A percentile compares a stretch with the other conserved stretches of the same genome.
phyloP scores from a whole-genome alignment of 1,284 basidiomycete genomes.

The Leccinum pachyderme region DNA sequence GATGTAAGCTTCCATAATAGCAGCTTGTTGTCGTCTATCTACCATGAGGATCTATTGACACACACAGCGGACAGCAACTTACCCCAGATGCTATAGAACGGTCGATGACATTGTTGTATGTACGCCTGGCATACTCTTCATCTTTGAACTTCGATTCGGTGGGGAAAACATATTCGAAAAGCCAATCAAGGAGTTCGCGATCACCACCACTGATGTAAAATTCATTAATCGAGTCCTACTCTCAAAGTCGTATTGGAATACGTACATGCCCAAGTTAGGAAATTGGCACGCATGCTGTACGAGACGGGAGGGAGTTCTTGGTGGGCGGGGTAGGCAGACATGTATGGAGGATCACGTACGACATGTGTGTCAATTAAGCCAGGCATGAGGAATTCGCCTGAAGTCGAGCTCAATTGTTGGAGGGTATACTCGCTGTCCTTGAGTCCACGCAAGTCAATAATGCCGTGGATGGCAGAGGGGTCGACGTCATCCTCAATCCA shows the following conservation, averaged over 20 bases:
- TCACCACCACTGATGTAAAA: conserved; percentile 59
- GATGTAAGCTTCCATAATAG: conserved; percentile 86
- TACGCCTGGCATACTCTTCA: conserved; percentile 60
- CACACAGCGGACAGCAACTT: conserved; percentile 29
- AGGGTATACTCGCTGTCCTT: conserved; percentile 3
- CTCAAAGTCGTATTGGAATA: conserved; percentile 5
- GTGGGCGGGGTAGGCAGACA: background rate
- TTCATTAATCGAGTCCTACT: conserved; percentile 1
- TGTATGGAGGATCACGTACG: conserved; percentile 41
- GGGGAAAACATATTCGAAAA: conserved; percentile 83
- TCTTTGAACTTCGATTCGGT: conserved; percentile 77
- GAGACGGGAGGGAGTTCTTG: background rate
- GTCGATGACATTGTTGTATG: conserved; percentile 74
- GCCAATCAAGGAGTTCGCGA: conserved; percentile 85
- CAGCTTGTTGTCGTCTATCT: conserved; percentile 86
- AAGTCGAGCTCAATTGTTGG: conserved; percentile 40
- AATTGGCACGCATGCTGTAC: conserved; percentile 83
- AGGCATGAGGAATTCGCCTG: conserved; percentile 80
- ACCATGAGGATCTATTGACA: background rate
- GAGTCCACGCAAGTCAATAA: conserved; percentile 43
- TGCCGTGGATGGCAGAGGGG: conserved; percentile 42
- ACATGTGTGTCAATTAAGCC: conserved; percentile 91
- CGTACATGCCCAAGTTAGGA: conserved; percentile 79
- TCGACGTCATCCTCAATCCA: conserved; percentile 65
- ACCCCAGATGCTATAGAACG: conserved; percentile 78